Conservation (phyloP, 345 rosid genomes). For the Euphorbia tirucalli region DNA sequence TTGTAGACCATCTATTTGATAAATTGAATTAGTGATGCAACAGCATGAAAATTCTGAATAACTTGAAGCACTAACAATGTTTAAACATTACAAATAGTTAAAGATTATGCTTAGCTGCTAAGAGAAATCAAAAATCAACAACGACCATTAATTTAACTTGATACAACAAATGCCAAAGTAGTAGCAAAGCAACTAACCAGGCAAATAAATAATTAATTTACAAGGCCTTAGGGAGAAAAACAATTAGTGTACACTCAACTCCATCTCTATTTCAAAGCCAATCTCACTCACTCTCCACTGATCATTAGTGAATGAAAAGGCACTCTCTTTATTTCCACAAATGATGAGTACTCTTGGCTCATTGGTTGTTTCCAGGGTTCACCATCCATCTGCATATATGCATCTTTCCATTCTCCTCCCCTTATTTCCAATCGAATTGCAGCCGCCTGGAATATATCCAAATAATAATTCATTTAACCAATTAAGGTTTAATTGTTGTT, state of each 20-base stretch:
- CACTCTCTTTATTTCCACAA: conserved; percentile 76
- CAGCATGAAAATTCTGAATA: no score
- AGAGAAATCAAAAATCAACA: neutral
- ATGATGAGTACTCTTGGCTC: conserved; percentile 64
- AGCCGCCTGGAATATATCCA: conserved; percentile 74
- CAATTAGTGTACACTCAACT: neutral
- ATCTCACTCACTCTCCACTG: conserved; percentile 42
- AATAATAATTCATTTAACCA: no score
- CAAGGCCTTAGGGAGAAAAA: neutral
- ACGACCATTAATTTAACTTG: conserved; percentile 6
- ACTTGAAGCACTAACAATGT: no score
- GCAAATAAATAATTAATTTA: neutral
- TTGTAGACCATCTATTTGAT: no score
- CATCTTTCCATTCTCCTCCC: conserved; percentile 85
- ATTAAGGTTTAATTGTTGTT: neutral
- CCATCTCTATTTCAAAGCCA: neutral
- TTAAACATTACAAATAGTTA: no score
- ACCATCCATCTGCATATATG: conserved; percentile 97
- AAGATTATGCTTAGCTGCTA: no score
- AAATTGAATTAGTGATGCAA: no score
- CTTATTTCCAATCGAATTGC: conserved; percentile 82
- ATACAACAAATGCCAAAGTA: conserved; percentile 14
- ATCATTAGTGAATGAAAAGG: conserved; percentile 70
- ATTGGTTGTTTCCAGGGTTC: conserved; percentile 95
- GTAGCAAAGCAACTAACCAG: neutral